These are phyloP conservation scores for Stachybotrys chartarum DNA, from an alignment of 2,329 filamentous ascomycete species.

Conservation along the genomic window DNA sequence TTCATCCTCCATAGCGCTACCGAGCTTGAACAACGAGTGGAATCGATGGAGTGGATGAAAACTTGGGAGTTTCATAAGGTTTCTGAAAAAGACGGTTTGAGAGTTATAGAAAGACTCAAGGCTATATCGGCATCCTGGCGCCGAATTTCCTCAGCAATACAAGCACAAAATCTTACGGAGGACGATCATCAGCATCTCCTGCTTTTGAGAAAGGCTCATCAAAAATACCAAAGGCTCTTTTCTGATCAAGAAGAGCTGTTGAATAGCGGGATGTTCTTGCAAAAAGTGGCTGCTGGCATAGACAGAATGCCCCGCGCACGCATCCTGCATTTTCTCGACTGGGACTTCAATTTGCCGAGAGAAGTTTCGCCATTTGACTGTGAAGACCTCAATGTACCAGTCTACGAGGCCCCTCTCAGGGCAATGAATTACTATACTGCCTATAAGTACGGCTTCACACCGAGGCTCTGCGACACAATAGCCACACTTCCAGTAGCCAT, in stretches of 20 bases:
- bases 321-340: background rate
- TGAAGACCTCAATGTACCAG: constrained; percentile 1
- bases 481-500: background rate
- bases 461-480: constrained; percentile 1
- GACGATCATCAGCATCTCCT: background rate
- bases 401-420: background rate
- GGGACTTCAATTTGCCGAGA: background rate
- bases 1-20: background rate
- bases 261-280: background rate
- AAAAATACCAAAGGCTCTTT: constrained; percentile 2
- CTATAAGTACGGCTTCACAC: background rate
- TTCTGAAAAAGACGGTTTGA: background rate
- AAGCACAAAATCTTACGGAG: background rate
- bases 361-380: background rate
- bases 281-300: constrained; percentile 1
- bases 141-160: background rate
- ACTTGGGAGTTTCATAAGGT: background rate
- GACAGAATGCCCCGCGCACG: background rate
- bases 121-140: background rate
- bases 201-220: background rate
- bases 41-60: background rate
- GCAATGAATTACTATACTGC: background rate
- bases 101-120: background rate
- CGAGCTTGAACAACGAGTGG: background rate
- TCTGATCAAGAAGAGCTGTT: constrained; percentile 2